Evolutionary conservation across 192 early-diverging fungal species (phyloP).

Genomic region (Coemansia sp.): DNA sequence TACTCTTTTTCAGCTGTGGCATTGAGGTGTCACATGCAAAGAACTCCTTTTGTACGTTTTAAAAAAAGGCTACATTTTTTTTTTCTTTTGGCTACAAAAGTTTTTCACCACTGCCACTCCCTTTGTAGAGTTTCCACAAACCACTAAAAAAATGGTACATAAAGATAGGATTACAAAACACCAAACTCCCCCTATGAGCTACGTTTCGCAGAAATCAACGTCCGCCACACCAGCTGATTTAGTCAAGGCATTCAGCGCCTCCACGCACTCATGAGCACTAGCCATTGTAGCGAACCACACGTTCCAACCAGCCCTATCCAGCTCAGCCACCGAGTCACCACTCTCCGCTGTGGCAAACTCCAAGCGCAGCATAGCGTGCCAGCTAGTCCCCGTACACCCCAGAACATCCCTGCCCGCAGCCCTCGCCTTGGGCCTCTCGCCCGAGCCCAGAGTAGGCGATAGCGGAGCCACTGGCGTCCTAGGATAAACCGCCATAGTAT

Average conservation of each 20-base stretch:
- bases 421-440: not conserved
- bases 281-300: constrained; percentile 47
- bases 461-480: not conserved
- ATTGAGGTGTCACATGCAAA: too few relatives aligned
- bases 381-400: constrained; percentile 35
- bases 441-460: constrained; percentile 1
- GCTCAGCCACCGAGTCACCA: not conserved
- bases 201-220: constrained; percentile 12
- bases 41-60: too few relatives aligned
- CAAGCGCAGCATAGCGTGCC: constrained; percentile 43
- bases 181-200: too few relatives aligned
- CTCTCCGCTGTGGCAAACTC: constrained; percentile 26
- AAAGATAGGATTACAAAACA: too few relatives aligned
- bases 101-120: too few relatives aligned
- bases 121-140: too few relatives aligned
- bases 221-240: constrained; percentile 4
- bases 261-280: constrained; percentile 43
- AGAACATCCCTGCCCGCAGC: not conserved
- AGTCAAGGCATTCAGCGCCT: constrained; percentile 33
- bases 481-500: constrained; percentile 1
- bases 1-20: too few relatives aligned
- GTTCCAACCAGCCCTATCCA: constrained; percentile 17
- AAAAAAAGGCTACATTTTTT: too few relatives aligned
- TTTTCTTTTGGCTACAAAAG: too few relatives aligned
- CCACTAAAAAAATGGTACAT: too few relatives aligned